Percentiles rank a stretch among this genome's conserved stretches.
Conservation (phyloP, 768 basidiomycete genomes). For the Lentinus brumalis region DNA sequence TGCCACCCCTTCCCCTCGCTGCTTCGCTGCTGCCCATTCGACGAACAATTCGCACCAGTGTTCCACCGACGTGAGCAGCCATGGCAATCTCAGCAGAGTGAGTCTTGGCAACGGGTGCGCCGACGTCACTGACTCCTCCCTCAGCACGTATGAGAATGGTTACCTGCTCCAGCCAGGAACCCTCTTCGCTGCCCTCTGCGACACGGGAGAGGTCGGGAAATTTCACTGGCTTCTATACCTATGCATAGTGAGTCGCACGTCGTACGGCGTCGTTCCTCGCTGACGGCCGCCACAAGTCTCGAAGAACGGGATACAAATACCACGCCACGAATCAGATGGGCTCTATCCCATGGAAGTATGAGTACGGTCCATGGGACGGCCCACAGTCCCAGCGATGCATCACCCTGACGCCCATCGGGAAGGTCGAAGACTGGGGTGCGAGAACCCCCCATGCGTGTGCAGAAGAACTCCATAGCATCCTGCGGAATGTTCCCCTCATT, state of each 20-base stretch:
- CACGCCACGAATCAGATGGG: neutral
- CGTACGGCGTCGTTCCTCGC: neutral
- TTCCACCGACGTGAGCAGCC: too few relatives aligned
- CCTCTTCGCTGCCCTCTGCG: neutral
- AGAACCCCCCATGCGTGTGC: neutral
- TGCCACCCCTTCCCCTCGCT: too few relatives aligned
- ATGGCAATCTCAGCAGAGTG: too few relatives aligned
- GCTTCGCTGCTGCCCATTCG: too few relatives aligned
- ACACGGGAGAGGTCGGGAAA: neutral
- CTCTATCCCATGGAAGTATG: neutral
- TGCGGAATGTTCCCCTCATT: neutral
- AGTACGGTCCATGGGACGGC: neutral
- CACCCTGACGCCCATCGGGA: neutral
- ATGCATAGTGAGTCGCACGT: neutral
- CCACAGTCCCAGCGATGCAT: neutral
- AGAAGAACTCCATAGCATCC: neutral
- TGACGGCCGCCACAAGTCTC: neutral
- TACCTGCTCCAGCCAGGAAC: neutral
- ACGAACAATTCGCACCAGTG: too few relatives aligned
- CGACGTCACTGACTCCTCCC: neutral
- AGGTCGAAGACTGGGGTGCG: neutral
- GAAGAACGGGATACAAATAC: neutral
- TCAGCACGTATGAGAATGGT: neutral
- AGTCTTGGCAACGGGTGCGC: neutral
- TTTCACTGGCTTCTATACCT: slow-evolving; percentile 1